Conservation (phyloP, 495 filamentous ascomycete genomes). For the Xylaria flabelliformis region DNA sequence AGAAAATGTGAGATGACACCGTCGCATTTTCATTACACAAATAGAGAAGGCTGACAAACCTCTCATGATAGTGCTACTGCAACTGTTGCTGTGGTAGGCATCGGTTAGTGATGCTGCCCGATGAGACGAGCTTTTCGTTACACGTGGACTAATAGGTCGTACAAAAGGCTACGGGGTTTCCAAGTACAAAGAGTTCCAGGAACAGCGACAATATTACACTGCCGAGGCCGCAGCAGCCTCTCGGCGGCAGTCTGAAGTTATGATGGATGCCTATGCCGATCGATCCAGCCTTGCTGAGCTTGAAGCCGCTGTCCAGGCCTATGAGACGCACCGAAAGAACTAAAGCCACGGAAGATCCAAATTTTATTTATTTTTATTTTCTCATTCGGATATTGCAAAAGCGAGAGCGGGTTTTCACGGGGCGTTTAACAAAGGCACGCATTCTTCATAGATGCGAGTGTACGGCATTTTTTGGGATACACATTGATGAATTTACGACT, state of each 20-base stretch:
- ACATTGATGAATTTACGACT: constrained; percentile 14
- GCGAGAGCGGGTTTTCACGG: not conserved
- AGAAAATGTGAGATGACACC: constrained; percentile 43
- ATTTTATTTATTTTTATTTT: too few species aligned
- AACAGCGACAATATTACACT: constrained; percentile 30
- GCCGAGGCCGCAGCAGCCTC: constrained; percentile 32
- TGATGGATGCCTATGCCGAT: constrained; percentile 66
- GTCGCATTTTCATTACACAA: too few species aligned
- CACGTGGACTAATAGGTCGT: constrained; percentile 1
- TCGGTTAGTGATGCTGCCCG: constrained; percentile 33
- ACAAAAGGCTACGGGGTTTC: constrained; percentile 46
- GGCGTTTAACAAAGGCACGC: constrained; percentile 5
- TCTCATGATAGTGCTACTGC: constrained; percentile 43
- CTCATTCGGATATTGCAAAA: constrained; percentile 2
- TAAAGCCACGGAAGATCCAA: not conserved
- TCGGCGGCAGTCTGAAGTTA: constrained; percentile 33
- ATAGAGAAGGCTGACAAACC: constrained; percentile 15
- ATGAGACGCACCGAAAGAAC: constrained; percentile 46
- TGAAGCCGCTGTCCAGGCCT: constrained; percentile 63
- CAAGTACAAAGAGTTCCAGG: constrained; percentile 40
- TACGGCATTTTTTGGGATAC: not conserved
- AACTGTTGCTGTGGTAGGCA: constrained; percentile 46
- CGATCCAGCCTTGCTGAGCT: constrained; percentile 62
- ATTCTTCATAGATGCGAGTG: not conserved
- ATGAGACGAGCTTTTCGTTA: not conserved